Evolutionary conservation across 2,329 filamentous ascomycete genomes (phyloP).

Genomic region (Cryphonectria parasitica): DNA sequence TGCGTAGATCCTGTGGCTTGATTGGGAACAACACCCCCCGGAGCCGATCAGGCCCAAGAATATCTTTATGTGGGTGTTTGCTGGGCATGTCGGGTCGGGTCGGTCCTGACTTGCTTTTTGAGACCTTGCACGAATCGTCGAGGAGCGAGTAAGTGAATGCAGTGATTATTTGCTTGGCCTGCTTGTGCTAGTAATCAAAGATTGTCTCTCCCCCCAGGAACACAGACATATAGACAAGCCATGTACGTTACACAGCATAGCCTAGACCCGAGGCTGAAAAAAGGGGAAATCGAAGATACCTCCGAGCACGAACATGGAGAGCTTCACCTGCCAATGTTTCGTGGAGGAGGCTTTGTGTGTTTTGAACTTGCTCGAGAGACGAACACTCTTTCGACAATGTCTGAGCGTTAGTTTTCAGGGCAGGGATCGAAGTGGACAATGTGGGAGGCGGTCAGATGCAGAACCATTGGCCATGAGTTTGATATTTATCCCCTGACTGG

Average conservation of each 20-base stretch:
- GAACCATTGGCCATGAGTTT: neutral
- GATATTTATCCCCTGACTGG: neutral
- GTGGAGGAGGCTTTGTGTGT: neutral
- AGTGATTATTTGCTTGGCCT: neutral
- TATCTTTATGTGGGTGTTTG: neutral
- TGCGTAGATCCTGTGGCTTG: neutral
- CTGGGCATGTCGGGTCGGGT: neutral
- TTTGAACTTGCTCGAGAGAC: neutral
- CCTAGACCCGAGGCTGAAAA: neutral
- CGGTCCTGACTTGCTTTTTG: neutral
- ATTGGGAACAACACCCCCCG: neutral
- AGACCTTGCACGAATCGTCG: neutral
- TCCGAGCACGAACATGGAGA: neutral
- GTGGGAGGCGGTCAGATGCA: neutral
- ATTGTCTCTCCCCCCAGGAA: neutral
- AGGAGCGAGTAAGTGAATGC: neutral
- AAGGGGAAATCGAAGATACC: neutral
- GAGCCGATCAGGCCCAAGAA: neutral
- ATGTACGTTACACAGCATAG: neutral
- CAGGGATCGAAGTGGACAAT: neutral
- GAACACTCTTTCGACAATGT: neutral
- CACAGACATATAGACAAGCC: neutral
- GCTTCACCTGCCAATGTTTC: neutral
- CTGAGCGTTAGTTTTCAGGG: neutral
- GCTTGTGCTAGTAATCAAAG: neutral